Evolutionary conservation across 2,329 filamentous ascomycete genomes (phyloP).

Genomic region (Huntiella moniliformis): DNA sequence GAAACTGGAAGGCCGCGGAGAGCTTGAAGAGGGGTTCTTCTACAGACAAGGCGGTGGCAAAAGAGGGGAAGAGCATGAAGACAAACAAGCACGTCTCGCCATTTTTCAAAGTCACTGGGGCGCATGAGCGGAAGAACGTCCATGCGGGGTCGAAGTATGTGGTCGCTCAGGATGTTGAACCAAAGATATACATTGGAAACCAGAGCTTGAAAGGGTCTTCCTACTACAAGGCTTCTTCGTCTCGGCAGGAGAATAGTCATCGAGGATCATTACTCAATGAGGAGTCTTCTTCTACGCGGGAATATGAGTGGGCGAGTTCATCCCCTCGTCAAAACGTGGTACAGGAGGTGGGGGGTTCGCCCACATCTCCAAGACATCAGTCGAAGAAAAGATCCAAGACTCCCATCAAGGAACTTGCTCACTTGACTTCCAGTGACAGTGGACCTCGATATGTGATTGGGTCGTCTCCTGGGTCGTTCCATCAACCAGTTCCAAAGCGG

Average conservation of each 20-base stretch:
- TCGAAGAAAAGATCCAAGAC: not conserved
- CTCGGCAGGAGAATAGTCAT: too few relatives aligned
- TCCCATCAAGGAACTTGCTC: not conserved
- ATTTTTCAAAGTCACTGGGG: not conserved
- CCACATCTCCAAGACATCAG: too few relatives aligned
- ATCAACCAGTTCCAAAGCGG: conserved; percentile 6
- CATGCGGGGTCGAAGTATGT: not conserved
- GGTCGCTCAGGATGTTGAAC: not conserved
- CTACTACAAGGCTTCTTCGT: not conserved
- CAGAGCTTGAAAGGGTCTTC: conserved; percentile 7
- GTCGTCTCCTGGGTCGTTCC: conserved; percentile 7
- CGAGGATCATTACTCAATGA: too few relatives aligned
- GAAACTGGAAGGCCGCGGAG: too few relatives aligned
- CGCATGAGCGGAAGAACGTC: not conserved
- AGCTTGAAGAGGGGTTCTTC: too few relatives aligned
- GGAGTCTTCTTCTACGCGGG: not conserved
- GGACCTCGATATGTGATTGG: not conserved
- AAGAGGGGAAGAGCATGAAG: not conserved
- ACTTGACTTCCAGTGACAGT: not conserved
- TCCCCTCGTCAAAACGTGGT: too few relatives aligned
- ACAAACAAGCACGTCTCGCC: not conserved
- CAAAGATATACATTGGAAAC: conserved; percentile 7
- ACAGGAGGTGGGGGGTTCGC: too few relatives aligned
- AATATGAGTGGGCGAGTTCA: too few relatives aligned
- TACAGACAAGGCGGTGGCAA: not conserved